phyloP scores from a whole-genome alignment of 1,284 basidiomycete genomes.

The Lentinus polychrous region DNA sequence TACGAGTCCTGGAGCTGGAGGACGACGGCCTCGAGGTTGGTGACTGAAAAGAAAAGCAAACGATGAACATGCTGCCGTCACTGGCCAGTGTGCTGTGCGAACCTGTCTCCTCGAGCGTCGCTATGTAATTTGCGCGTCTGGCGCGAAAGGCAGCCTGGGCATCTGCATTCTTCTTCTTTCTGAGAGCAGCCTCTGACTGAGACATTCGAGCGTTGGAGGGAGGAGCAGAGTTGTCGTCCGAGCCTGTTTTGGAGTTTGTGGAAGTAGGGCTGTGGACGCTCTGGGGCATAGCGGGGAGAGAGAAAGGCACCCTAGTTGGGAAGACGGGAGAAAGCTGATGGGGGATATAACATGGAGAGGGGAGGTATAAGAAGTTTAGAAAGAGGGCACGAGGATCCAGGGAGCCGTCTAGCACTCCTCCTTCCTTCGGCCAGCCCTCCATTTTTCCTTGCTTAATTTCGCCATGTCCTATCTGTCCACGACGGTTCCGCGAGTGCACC shows the following conservation, averaged over 20 bases:
- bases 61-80: constrained; percentile 15
- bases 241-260: constrained; percentile 28
- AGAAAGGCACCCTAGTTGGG: constrained; percentile 19
- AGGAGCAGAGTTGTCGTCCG: constrained; percentile 30
- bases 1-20: constrained; percentile 75
- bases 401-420: background rate
- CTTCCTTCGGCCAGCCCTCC: too few relatives aligned
- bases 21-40: constrained; percentile 73
- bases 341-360: constrained; percentile 17
- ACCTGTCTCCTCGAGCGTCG: constrained; percentile 84
- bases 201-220: constrained; percentile 15
- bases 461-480: background rate
- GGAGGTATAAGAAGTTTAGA: constrained; percentile 1
- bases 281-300: constrained; percentile 27
- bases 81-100: constrained; percentile 19
- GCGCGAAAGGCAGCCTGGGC: constrained; percentile 68
- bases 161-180: constrained; percentile 83
- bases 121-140: constrained; percentile 76
- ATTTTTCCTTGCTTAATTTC: background rate
- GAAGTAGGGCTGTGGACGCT: constrained; percentile 20
- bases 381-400: constrained; percentile 12
- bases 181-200: constrained; percentile 56
- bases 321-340: constrained; percentile 19
- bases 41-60: constrained; percentile 44
- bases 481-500: background rate